Evolutionary conservation across 2,329 filamentous ascomycete species (phyloP).

Genomic region (Arthroderma sp.): DNA sequence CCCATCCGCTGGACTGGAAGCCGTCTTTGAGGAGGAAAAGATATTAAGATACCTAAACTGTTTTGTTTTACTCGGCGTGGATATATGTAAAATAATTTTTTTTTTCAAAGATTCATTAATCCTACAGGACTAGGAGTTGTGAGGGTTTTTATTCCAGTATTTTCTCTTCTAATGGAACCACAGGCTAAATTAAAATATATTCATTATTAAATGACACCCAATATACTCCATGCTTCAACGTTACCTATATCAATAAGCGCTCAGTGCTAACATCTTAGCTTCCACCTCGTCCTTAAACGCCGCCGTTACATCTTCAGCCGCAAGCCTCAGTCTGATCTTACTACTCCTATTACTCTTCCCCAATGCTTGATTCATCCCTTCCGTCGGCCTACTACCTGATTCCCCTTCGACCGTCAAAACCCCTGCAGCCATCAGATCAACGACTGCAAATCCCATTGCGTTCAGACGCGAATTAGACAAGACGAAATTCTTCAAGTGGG

Average conservation of each 20-base stretch:
- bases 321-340: slow-evolving; percentile 72
- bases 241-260: slow-evolving; percentile 3
- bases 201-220: too few species aligned
- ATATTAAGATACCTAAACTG: slow-evolving; percentile 37
- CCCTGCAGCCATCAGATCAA: slow-evolving; percentile 75
- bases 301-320: slow-evolving; percentile 79
- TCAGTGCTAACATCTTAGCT: slow-evolving; percentile 63
- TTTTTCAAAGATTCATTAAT: neutral
- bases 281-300: slow-evolving; percentile 82
- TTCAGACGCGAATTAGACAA: slow-evolving; percentile 36
- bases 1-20: slow-evolving; percentile 85
- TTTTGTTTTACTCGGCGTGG: slow-evolving; percentile 9
- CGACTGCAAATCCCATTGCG: slow-evolving; percentile 58
- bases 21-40: slow-evolving; percentile 66
- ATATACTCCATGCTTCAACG: too few species aligned
- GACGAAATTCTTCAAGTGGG: slow-evolving; percentile 49
- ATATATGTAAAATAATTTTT: neutral
- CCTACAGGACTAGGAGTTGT: neutral
- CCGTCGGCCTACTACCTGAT: slow-evolving; percentile 16
- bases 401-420: slow-evolving; percentile 63
- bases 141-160: too few species aligned
- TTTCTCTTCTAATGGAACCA: too few species aligned
- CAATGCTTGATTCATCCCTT: slow-evolving; percentile 34
- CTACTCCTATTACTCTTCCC: slow-evolving; percentile 69
- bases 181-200: too few species aligned